Percentiles rank a stretch among this genome's conserved stretches.
phyloP scores from a whole-genome alignment of 345 rosid species.

The Turritis glabra region DNA sequence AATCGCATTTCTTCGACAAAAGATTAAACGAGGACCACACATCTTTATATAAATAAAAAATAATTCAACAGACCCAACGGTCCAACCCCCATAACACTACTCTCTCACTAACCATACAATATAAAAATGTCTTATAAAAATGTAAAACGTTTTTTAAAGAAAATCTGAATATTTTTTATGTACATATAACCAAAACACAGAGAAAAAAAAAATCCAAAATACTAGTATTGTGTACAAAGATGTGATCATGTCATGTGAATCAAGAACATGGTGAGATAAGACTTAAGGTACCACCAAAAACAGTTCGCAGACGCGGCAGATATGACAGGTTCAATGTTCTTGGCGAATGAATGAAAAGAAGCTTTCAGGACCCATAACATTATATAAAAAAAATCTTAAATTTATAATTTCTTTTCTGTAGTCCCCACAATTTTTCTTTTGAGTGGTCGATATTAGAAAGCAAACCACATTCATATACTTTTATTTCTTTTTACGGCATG shows the following conservation, averaged over 20 bases:
- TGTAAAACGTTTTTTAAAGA: not conserved
- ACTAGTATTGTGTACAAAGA: not conserved
- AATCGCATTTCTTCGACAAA: not conserved
- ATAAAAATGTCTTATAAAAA: not conserved
- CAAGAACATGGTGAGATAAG: constrained; percentile 27
- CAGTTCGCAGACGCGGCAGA: constrained; percentile 25
- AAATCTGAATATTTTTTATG: not conserved
- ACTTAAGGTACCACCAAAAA: constrained; percentile 3
- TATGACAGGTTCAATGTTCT: constrained; percentile 37
- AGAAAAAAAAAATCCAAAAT: not conserved
- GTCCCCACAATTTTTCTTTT: constrained; percentile 8
- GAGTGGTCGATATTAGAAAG: constrained; percentile 25
- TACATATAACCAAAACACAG: not conserved
- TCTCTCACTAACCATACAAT: not conserved
- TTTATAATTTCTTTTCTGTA: not conserved
- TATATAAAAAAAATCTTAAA: not conserved
- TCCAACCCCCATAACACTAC: constrained; percentile 5
- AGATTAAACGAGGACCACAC: constrained; percentile 20
- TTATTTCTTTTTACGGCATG: not conserved
- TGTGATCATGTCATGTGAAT: constrained; percentile 13
- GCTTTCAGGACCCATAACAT: constrained; percentile 26
- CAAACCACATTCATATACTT: constrained; percentile 13
- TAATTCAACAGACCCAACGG: not conserved
- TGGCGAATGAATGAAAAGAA: constrained; percentile 17
- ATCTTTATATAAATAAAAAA: constrained; percentile 6